Evolutionary conservation across 768 basidiomycete genomes (phyloP).

Genomic region (Leccinellum rugosiceps): DNA sequence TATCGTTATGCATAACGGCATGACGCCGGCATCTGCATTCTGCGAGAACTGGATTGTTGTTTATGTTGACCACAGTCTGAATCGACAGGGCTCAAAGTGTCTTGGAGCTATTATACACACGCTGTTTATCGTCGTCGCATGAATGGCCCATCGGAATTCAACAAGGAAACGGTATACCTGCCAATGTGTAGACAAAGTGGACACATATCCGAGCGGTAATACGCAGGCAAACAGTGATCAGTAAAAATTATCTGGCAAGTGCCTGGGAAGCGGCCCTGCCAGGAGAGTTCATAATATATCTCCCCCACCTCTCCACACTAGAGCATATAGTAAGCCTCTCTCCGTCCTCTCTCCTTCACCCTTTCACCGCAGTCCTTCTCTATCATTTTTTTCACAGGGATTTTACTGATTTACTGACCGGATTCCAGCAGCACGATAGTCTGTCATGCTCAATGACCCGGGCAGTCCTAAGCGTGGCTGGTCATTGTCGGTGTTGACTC

Average conservation of each 20-base stretch:
- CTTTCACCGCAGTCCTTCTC: conserved; percentile 17
- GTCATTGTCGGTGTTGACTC: conserved; percentile 14
- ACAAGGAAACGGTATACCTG: not conserved
- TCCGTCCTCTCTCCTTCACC: conserved; percentile 1
- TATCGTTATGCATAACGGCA: not conserved
- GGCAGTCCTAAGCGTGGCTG: conserved; percentile 5
- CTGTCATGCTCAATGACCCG: conserved; percentile 12
- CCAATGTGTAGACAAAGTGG: not conserved
- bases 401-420: not conserved
- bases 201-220: not conserved
- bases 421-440: not conserved
- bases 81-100: not conserved
- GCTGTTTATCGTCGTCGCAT: not conserved
- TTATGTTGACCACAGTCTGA: not conserved
- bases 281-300: conserved; percentile 2
- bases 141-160: not conserved
- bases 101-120: not conserved
- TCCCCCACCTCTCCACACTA: not conserved
- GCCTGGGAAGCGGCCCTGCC: conserved; percentile 17
- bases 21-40: not conserved
- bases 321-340: not conserved
- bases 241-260: conserved; percentile 1
- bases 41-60: not conserved
- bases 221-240: not conserved
- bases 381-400: not conserved